Conservation (phyloP, 1,284 basidiomycete species). For the Ganoderma boninense region DNA sequence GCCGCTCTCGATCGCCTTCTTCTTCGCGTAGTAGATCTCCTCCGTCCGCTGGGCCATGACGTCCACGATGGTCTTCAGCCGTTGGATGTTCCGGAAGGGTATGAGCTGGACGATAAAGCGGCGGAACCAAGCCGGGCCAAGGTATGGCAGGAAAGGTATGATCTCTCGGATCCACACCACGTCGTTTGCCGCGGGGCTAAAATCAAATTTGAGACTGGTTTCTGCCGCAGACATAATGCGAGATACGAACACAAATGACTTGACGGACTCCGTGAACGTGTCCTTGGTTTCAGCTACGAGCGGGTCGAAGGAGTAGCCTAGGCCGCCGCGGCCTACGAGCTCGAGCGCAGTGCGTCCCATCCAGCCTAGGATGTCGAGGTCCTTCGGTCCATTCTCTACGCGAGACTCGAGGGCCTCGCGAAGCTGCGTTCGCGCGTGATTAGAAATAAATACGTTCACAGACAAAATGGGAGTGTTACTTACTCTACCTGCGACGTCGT, state of each 20-base stretch:
- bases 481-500: conserved; percentile 34
- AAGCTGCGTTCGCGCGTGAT: conserved; percentile 18
- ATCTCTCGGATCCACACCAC: neutral
- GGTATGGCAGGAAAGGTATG: neutral
- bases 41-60: conserved; percentile 45
- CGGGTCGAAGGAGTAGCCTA: conserved; percentile 50
- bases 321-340: conserved; percentile 41
- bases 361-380: conserved; percentile 48
- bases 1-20: conserved; percentile 51
- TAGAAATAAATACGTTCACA: no score
- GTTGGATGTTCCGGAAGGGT: neutral
- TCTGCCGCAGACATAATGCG: no score
- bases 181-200: neutral
- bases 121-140: conserved; percentile 3
- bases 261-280: conserved; percentile 28
- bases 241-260: conserved; percentile 20
- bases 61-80: conserved; percentile 39
- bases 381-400: conserved; percentile 26
- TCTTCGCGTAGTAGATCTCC: conserved; percentile 50
- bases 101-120: conserved; percentile 3
- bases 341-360: conserved; percentile 45
- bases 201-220: neutral
- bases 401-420: conserved; percentile 20
- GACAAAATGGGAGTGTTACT: neutral
- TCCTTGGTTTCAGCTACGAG: conserved; percentile 37